Base-by-base conservation (phyloP, 1,284 basidiomycete genomes). In the Cutaneotrichosporon curvatum region DNA sequence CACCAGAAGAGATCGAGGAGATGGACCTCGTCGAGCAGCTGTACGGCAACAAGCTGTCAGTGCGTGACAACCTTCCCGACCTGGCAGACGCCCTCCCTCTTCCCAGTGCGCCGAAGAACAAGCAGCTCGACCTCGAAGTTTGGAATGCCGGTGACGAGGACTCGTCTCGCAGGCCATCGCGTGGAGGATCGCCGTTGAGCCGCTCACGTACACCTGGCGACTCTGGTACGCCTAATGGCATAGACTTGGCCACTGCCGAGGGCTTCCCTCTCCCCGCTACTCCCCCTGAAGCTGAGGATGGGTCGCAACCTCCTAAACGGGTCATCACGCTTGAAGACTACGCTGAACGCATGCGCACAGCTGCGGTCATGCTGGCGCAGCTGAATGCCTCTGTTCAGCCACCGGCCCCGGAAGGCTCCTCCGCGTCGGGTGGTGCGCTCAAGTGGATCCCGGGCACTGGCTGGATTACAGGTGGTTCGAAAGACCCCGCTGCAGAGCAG, bases 361-460 rank as follows among this genome's bases (percentile, higher is more conserved):
- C 94, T 1, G 94, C 95, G 4, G 84, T 98, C 60, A 97, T 99
- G 94, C 81, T 99, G 19, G 85, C 94, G 1, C 94, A 99, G 72
- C 79, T 99, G 36, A 96, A 92, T 59, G 83, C 88, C 1, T 91
- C 81, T 51, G 76, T 87, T 39, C 74, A 81, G 12, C 79, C 81
- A 43, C 51, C 63, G 3, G 55, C 32, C 47, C 74, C 76, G 3
- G 70, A 68, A 11, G 61, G 59, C 16, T 56, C 60, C 40, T 20
- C 48, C 4, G 28, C 40, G 11, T 66, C 63, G 2, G 57, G 56
- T 51, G 12, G 25, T 28, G 70, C 51, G 53, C 76, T 46, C 61
- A 78, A 76, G 36, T 85, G 84, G 83, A 73, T 85, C 10, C 78
- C 82, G 3, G 79, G 80, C 4, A 79, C 82, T 15, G 78, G 74